Conservation (phyloP, 1,284 basidiomycete species). For the Tilletia setariae region DNA sequence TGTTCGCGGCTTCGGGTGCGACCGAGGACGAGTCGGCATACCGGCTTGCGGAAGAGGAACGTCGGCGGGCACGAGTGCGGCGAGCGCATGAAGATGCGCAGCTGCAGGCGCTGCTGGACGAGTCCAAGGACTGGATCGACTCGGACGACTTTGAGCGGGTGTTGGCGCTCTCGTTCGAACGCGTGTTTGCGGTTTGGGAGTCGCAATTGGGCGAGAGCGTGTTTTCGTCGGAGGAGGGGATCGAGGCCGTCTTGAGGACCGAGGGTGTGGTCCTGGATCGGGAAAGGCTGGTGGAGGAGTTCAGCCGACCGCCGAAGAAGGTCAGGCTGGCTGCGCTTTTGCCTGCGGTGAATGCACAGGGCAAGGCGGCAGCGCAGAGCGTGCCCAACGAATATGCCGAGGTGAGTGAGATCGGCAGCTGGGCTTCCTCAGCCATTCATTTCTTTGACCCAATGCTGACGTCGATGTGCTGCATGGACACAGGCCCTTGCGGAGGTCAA, state of each 20-base stretch:
- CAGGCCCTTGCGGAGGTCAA: constrained; percentile 58
- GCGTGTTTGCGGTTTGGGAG: constrained; percentile 63
- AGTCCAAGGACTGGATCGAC: constrained; percentile 66
- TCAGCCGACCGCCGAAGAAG: constrained; percentile 1
- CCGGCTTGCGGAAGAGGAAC: background rate
- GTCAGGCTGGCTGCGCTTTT: constrained; percentile 71
- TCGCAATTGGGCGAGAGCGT: background rate
- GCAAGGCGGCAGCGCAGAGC: constrained; percentile 67
- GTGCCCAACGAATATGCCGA: constrained; percentile 79
- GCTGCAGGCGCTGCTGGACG: constrained; percentile 67
- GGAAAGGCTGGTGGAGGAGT: constrained; percentile 23
- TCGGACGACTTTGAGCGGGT: constrained; percentile 70
- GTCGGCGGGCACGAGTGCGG: background rate
- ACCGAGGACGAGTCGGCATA: background rate
- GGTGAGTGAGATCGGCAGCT: constrained; percentile 63
- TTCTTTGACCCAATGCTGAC: no score
- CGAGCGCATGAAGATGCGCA: constrained; percentile 56
- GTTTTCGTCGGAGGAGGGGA: constrained; percentile 21
- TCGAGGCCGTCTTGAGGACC: constrained; percentile 33
- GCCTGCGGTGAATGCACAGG: constrained; percentile 74
- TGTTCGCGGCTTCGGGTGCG: background rate
- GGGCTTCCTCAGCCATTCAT: no score
- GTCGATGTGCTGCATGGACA: background rate
- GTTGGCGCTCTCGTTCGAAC: constrained; percentile 68
- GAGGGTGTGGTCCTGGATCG: constrained; percentile 23